A percentile compares a stretch with the other conserved stretches of the same genome.
phyloP scores from a whole-genome alignment of 2,329 filamentous ascomycete genomes.

The Hypoxylon sp. region DNA sequence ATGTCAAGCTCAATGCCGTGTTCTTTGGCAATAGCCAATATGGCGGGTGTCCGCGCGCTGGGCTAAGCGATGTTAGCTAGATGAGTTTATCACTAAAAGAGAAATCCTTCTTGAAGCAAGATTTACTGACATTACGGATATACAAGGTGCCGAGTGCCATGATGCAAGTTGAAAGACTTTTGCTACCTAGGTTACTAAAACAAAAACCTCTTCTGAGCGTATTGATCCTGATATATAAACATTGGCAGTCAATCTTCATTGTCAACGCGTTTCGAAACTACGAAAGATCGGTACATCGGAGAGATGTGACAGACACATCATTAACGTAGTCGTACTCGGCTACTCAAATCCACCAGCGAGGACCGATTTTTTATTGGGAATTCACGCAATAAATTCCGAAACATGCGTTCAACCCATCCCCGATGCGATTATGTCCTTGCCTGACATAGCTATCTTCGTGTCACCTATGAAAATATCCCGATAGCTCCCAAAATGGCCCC shows the following conservation, averaged over 20 bases:
- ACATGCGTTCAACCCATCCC: not conserved
- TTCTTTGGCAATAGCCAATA: slow-evolving; percentile 28
- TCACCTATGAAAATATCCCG: not conserved
- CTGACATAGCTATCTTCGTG: not conserved
- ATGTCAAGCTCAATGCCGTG: slow-evolving; percentile 21
- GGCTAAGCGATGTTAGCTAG: slow-evolving; percentile 14
- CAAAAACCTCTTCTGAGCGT: not conserved
- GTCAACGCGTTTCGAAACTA: slow-evolving; percentile 38
- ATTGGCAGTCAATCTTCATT: not conserved
- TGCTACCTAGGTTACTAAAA: not conserved
- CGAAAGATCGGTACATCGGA: not conserved
- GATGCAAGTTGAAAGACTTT: not conserved
- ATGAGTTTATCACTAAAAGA: not conserved
- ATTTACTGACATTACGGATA: slow-evolving; percentile 14
- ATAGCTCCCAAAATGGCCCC: slow-evolving; percentile 5
- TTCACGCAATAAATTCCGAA: not conserved
- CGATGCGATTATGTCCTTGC: too few relatives aligned
- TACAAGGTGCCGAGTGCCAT: slow-evolving; percentile 27
- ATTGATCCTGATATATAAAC: not conserved
- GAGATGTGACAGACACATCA: not conserved
- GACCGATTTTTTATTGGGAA: not conserved
- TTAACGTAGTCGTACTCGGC: too few relatives aligned
- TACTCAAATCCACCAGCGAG: not conserved
- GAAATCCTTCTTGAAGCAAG: not conserved
- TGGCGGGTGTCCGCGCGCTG: slow-evolving; percentile 29